Conservation (phyloP, 768 basidiomycete genomes). For the Amylocystis lapponica region DNA sequence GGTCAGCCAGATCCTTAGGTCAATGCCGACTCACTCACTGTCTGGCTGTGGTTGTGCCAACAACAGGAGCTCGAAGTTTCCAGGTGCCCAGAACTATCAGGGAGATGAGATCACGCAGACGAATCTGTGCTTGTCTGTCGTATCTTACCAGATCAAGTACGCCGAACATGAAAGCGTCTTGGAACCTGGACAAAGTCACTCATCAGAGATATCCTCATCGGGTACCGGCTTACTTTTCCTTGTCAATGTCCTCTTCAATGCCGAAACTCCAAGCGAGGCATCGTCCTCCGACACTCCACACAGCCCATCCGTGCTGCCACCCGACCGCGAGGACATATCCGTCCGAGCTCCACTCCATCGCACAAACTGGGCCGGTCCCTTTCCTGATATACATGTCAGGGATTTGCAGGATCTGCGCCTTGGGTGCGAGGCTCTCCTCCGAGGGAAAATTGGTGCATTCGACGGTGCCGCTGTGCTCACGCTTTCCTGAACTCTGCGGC, state of each 20-base stretch:
- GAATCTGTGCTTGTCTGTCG: not conserved
- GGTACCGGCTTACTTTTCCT: slow-evolving; percentile 35
- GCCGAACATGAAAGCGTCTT: slow-evolving; percentile 85
- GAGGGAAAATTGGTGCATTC: slow-evolving; percentile 67
- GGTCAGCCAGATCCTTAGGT: too few relatives aligned
- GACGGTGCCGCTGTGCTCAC: slow-evolving; percentile 50
- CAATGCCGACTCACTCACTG: too few relatives aligned
- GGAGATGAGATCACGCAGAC: slow-evolving; percentile 1
- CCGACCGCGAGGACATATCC: slow-evolving; percentile 93
- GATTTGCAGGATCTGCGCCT: slow-evolving; percentile 56
- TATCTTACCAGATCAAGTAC: slow-evolving; percentile 61
- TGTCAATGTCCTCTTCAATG: slow-evolving; percentile 55
- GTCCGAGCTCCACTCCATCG: slow-evolving; percentile 91
- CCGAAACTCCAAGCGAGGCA: slow-evolving; percentile 78
- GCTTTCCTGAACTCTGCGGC: not conserved
- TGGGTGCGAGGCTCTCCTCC: slow-evolving; percentile 48
- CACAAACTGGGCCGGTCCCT: slow-evolving; percentile 51
- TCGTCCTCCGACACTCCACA: slow-evolving; percentile 86
- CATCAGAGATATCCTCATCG: slow-evolving; percentile 4
- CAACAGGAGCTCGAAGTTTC: slow-evolving; percentile 84
- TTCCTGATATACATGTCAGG: slow-evolving; percentile 54
- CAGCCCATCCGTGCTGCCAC: slow-evolving; percentile 85
- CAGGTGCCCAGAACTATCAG: slow-evolving; percentile 85
- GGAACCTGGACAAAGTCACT: slow-evolving; percentile 38
- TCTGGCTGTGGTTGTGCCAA: slow-evolving; percentile 51